Conservation (phyloP, 75 land plant species). For the Ceratopteris richardii region DNA sequence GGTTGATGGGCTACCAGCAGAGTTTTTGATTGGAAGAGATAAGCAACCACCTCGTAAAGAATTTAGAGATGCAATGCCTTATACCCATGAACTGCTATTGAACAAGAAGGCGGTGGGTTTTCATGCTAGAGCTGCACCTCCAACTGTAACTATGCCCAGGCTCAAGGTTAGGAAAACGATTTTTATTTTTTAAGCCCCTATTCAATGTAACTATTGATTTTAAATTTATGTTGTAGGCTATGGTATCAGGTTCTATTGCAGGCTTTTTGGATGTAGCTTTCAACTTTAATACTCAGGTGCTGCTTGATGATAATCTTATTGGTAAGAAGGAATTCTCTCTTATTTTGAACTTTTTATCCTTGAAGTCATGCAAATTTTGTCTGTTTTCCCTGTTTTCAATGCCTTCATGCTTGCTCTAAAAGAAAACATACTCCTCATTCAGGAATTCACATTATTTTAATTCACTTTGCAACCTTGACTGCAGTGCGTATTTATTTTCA, state of each 20-base stretch:
- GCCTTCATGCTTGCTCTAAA: too few species aligned
- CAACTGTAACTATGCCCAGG: conserved; percentile 97
- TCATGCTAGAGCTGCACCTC: conserved; percentile 96
- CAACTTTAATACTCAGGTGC: conserved; percentile 83
- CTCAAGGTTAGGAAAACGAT: conserved; percentile 45
- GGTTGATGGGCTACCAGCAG: conserved; percentile 95
- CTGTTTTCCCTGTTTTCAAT: background rate
- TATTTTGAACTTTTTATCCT: conserved; percentile 3
- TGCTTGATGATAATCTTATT: conserved; percentile 81
- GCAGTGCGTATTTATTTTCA: too few species aligned
- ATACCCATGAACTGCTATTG: conserved; percentile 56
- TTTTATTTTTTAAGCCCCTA: too few species aligned
- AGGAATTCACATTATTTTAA: too few species aligned
- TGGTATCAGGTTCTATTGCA: conserved; percentile 88
- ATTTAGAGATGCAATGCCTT: conserved; percentile 67
- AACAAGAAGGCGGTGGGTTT: conserved; percentile 54
- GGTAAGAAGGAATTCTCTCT: conserved; percentile 46
- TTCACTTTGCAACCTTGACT: too few species aligned
- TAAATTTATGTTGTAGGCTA: conserved; percentile 39
- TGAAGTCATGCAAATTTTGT: background rate
- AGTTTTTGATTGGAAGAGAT: conserved; percentile 77
- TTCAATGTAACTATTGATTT: too few species aligned
- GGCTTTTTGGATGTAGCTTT: conserved; percentile 91
- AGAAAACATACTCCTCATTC: too few species aligned
- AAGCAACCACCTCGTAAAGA: conserved; percentile 38